Evolutionary conservation across 331 rosid species (phyloP), one percentile per base, ranked within the genome.

Genomic region (Dryas integrifolia): DNA sequence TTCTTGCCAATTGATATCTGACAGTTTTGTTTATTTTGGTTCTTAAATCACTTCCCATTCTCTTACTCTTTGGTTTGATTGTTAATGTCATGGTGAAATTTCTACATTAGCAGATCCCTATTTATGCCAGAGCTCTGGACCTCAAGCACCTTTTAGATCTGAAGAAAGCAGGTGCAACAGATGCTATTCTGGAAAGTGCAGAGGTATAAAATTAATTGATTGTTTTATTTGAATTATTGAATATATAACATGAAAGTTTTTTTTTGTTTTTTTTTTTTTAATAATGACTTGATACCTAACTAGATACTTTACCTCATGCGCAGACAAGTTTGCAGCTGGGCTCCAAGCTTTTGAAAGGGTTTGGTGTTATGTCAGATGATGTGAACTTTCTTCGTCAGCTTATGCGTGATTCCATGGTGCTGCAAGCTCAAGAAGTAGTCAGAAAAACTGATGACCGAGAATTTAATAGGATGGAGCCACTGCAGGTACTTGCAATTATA

Each of bases 271-370:
- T 60, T 35, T 67, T 15, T 38, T 65, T 16, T 1, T 9, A 66
- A 35, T 8, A 72, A 43, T 61, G 60, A 72, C 41, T 73, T 61
- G 65, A 71, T 60, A 16, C 58, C 65, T 70, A 51, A 82, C 67
- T 47, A 63, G 67, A 78, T 77, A 30, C 61, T 55, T 70, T 79
- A 43, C 26, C 79, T 79, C 67, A 58, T 83, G 87, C 96, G 87
- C 96, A 95, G 99, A 91, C 92, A 57, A 92, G 99, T 86, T 83
- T 95, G 75, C 96, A 92, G 80, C 86, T 95, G 73, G 99, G 99
- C 72, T 95, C 99, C 64, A 95, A 86, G 89, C 93, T 95, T 86
- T 81, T 95, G 84, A 88, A 81, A 85, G 97, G 96, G 82, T 87
- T 95, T 9, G 99, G 99, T 39, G 86, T 88, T 79, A 95, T 88